Percentiles rank a stretch among this genome's conserved stretches.
These are phyloP conservation scores for Carex parvula DNA, from an alignment of 176 grass and related monocot genomes.

Conservation along the genomic window DNA sequence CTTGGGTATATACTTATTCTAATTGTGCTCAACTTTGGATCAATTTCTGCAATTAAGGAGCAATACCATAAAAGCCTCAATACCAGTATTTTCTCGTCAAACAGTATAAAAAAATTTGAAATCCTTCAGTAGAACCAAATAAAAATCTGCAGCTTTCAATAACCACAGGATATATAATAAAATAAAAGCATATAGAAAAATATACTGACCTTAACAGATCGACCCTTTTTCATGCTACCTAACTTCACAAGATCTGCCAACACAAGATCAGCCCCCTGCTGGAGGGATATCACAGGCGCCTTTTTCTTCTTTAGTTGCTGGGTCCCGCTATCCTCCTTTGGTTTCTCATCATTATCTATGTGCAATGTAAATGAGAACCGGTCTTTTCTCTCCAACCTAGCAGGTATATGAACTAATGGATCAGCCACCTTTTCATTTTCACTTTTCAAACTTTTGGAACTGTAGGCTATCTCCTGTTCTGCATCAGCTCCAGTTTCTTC, in stretches of 20 bases:
- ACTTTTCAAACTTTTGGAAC: constrained; percentile 34
- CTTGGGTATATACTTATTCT: neutral
- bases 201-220: constrained; percentile 48
- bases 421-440: constrained; percentile 36
- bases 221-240: constrained; percentile 48
- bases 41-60: neutral
- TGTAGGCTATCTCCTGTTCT: constrained; percentile 34
- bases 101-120: neutral
- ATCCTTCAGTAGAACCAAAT: constrained; percentile 2
- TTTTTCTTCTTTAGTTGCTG: constrained; percentile 41
- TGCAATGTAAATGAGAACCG: constrained; percentile 71
- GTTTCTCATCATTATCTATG: constrained; percentile 50
- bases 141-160: constrained; percentile 11
- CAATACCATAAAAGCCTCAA: neutral
- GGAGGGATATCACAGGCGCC: constrained; percentile 24
- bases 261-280: constrained; percentile 48
- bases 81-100: neutral
- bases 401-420: constrained; percentile 55
- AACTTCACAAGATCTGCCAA: constrained; percentile 71
- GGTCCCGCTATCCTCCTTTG: constrained; percentile 27
- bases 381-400: constrained; percentile 75
- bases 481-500: constrained; percentile 33
- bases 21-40: neutral
- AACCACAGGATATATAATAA: constrained; percentile 28
- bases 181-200: constrained; percentile 26